Conservation (phyloP, 176 grass and related monocot species). For the Saccharum officinarum region DNA sequence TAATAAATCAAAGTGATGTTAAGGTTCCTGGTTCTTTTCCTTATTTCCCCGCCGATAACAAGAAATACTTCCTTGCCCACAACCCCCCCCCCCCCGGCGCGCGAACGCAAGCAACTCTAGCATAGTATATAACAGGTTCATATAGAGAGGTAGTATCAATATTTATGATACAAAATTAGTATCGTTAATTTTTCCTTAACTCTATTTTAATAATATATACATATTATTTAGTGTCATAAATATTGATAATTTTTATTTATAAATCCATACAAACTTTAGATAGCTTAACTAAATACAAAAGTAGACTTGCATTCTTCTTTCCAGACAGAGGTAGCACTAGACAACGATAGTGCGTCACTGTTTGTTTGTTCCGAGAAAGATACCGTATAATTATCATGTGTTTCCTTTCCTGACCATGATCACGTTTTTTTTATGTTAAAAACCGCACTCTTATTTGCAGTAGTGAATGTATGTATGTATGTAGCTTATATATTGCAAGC, state of each 20-base stretch:
- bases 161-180: too few species aligned
- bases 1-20: not conserved
- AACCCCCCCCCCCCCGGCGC: too few species aligned
- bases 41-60: not conserved
- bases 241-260: not conserved
- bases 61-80: too few species aligned
- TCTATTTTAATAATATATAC: too few species aligned
- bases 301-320: not conserved
- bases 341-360: not conserved
- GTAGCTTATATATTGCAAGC: not conserved
- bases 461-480: not conserved
- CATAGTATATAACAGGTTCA: too few species aligned
- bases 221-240: not conserved
- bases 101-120: too few species aligned
- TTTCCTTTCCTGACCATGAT: not conserved
- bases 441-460: not conserved
- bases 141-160: too few species aligned
- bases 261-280: not conserved
- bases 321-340: not conserved
- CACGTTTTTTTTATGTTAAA: not conserved
- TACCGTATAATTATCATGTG: not conserved
- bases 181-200: too few species aligned
- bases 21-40: not conserved
- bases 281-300: not conserved
- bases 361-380: conserved; percentile 3